Evolutionary conservation across 192 early-diverging fungal genomes (phyloP).

Genomic region (Entomortierella lignicola): DNA sequence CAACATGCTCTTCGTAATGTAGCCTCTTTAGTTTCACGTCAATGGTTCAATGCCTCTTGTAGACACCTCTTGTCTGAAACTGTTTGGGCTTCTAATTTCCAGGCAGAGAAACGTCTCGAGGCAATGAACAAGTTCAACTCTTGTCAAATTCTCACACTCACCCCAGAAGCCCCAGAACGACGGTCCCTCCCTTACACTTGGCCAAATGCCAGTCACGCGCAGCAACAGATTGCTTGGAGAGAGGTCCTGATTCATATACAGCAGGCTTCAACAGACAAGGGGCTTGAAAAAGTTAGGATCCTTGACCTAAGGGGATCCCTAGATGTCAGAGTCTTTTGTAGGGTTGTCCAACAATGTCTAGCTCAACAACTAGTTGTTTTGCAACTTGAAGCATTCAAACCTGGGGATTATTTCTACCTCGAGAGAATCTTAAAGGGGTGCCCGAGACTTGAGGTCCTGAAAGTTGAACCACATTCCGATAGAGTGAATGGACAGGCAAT

Average conservation of each 20-base stretch:
- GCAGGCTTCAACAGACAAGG: neutral
- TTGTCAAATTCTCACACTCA: slow-evolving; percentile 16
- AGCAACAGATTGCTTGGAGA: slow-evolving; percentile 25
- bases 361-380: slow-evolving; percentile 8
- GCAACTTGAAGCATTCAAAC: slow-evolving; percentile 10
- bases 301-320: slow-evolving; percentile 4
- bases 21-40: slow-evolving; percentile 3
- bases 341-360: slow-evolving; percentile 23
- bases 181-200: slow-evolving; percentile 8
- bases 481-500: slow-evolving; percentile 2
- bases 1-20: slow-evolving; percentile 13
- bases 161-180: slow-evolving; percentile 17
- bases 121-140: slow-evolving; percentile 4
- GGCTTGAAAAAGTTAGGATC: slow-evolving; percentile 1
- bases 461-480: slow-evolving; percentile 4
- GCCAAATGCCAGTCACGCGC: slow-evolving; percentile 22
- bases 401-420: slow-evolving; percentile 14
- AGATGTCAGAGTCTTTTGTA: slow-evolving; percentile 11
- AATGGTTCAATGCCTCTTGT: slow-evolving; percentile 3
- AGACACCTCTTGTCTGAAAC: neutral
- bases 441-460: slow-evolving; percentile 8
- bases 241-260: slow-evolving; percentile 16
- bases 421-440: slow-evolving; percentile 14
- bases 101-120: slow-evolving; percentile 14
- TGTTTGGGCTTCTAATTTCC: slow-evolving; percentile 23